These are phyloP conservation scores for Brassica incana DNA, from an alignment of 345 rosid genomes.

Conservation along the genomic window DNA sequence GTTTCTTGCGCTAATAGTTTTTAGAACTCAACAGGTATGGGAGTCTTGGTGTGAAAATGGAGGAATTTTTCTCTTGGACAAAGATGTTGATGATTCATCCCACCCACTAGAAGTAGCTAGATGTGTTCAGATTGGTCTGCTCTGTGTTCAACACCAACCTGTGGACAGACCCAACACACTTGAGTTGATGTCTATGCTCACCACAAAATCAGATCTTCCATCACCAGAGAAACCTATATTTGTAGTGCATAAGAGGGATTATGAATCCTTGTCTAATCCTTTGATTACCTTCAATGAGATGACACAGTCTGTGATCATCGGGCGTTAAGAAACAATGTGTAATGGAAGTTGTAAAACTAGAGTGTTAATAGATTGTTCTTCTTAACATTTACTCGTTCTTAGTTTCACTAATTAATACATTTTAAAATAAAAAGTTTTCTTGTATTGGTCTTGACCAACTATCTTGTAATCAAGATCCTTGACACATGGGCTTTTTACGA, in stretches of 20 bases:
- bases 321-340: constrained; percentile 6
- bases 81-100: constrained; percentile 12
- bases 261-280: not conserved
- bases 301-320: constrained; percentile 12
- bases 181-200: constrained; percentile 26
- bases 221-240: constrained; percentile 23
- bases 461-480: too few relatives aligned
- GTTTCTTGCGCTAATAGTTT: not conserved
- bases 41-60: constrained; percentile 19
- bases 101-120: constrained; percentile 11
- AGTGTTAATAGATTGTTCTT: not conserved
- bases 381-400: not conserved
- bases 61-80: constrained; percentile 19
- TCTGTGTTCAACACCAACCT: constrained; percentile 32
- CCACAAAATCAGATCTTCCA: constrained; percentile 19
- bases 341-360: not conserved
- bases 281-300: not conserved
- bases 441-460: too few relatives aligned
- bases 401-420: not conserved
- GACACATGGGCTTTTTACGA: too few relatives aligned
- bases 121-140: constrained; percentile 28
- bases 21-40: constrained; percentile 18
- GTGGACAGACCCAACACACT: constrained; percentile 20
- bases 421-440: not conserved
- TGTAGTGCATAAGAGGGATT: not conserved